Evolutionary conservation across 1,284 basidiomycete genomes (phyloP), one percentile per base, ranked within the genome.

Genomic region (Marasmius sp.): DNA sequence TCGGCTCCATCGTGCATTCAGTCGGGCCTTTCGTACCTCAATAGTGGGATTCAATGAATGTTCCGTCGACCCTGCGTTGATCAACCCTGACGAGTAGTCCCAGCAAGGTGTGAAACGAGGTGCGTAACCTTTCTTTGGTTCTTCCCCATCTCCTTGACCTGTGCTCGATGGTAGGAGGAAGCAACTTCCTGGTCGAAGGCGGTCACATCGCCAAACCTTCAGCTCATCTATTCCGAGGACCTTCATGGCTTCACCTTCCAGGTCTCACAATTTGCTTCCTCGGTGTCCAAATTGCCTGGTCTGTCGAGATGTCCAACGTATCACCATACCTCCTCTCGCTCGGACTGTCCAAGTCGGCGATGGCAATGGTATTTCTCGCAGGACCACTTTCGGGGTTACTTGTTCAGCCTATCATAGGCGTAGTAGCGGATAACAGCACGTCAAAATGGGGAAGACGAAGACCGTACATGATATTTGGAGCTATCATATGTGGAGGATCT

Each of bases 321-420:
- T 93, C 95, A 0, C 96, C 96, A 0, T 98, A 97, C 75, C 83
- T 98, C 1, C 82, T 97, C 57, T 93, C 93, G 0, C 85, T 98
- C 0, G 96, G 97, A 5, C 79, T 98, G 16, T 88, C 90, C 16
- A 97, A 96, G 76, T 89, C 93, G 11, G 82, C 83, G 62, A 95
- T 97, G 81, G 91, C 95, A 4, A 81, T 94, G 36, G 96, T 98
- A 16, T 97, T 98, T 77, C 83, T 98, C 38, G 97, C 97, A 0
- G 97, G 95, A 0, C 97, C 97, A 0, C 75, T 98, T 2, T 93
- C 92, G 0, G 97, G 97, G 1, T 83, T 98, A 12, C 80, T 98
- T 50, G 91, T 97, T 67, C 97, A 98, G 72, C 97, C 97, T 0
- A 73, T 97, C 53, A 92, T 98, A 66, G 95, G 94, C 62, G 82